Conservation (phyloP, 306 rosid species). For the Sicyos edulis region DNA sequence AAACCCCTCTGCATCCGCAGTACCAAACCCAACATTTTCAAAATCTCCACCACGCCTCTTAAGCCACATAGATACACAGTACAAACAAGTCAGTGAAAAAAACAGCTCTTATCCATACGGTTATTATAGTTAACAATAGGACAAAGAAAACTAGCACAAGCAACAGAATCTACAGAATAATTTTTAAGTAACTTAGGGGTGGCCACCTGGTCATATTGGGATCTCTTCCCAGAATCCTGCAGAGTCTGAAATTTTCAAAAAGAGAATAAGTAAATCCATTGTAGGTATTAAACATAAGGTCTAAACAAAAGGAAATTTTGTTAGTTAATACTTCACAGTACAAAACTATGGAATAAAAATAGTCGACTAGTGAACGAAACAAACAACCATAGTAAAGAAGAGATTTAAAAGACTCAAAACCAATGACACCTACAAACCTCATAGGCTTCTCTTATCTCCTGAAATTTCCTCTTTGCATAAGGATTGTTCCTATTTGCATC, state of each 20-base stretch:
- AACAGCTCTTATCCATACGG: background rate
- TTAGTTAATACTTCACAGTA: background rate
- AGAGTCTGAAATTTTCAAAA: conserved; percentile 50
- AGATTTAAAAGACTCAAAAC: background rate
- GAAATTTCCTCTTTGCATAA: conserved; percentile 83
- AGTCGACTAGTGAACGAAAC: background rate
- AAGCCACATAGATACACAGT: conserved; percentile 23
- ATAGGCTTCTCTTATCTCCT: conserved; percentile 86
- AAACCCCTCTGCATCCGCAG: conserved; percentile 32
- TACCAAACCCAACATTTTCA: conserved; percentile 41
- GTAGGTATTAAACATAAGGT: background rate
- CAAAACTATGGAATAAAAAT: background rate
- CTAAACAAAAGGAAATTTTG: background rate
- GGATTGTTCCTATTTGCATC: conserved; percentile 82
- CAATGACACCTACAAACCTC: conserved; percentile 50
- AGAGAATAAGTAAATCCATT: background rate
- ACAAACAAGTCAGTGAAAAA: conserved; percentile 20
- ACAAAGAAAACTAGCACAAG: conserved; percentile 6
- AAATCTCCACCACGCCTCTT: conserved; percentile 43
- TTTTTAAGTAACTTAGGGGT: background rate
- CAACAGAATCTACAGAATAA: background rate
- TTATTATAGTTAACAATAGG: background rate
- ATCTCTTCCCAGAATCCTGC: conserved; percentile 73
- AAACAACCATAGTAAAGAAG: background rate
- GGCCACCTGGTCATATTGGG: conserved; percentile 58